phyloP scores from a whole-genome alignment of 352 stramenopile species.

The Globisporangium barbulae region DNA sequence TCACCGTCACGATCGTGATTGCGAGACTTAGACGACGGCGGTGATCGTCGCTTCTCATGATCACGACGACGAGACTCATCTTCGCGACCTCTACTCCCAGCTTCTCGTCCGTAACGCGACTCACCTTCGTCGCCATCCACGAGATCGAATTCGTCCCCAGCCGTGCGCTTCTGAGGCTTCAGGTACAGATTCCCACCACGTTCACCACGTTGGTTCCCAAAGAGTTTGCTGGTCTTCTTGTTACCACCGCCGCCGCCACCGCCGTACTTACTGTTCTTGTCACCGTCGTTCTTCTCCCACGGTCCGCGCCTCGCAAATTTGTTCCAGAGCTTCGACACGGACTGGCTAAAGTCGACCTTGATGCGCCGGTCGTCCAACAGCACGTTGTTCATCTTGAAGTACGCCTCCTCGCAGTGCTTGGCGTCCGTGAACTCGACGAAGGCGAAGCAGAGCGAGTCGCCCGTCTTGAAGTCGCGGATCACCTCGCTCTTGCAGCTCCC shows the following conservation, averaged over 20 bases:
- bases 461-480: constrained; percentile 97
- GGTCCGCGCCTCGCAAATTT: constrained; percentile 57
- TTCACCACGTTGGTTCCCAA: constrained; percentile 15
- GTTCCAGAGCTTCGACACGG: constrained; percentile 98
- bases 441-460: constrained; percentile 97
- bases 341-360: constrained; percentile 98
- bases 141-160: constrained; percentile 15
- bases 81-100: not conserved
- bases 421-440: constrained; percentile 98
- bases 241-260: not conserved
- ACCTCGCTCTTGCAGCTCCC: constrained; percentile 91
- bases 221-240: constrained; percentile 20
- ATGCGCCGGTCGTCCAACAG: constrained; percentile 96
- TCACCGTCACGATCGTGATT: constrained; percentile 9
- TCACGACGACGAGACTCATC: constrained; percentile 5
- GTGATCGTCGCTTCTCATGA: constrained; percentile 13
- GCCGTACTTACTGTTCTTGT: constrained; percentile 29
- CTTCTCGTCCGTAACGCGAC: not conserved
- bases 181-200: constrained; percentile 27
- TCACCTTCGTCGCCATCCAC: constrained; percentile 14
- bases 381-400: constrained; percentile 99
- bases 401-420: constrained; percentile 93
- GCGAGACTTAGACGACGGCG: not conserved
- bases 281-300: constrained; percentile 61
- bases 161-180: constrained; percentile 29